A percentile compares a stretch with the other conserved stretches of the same genome.
These are phyloP conservation scores for Calonectria multiphialidica DNA, from an alignment of 2,329 filamentous ascomycete genomes.

Conservation along the genomic window DNA sequence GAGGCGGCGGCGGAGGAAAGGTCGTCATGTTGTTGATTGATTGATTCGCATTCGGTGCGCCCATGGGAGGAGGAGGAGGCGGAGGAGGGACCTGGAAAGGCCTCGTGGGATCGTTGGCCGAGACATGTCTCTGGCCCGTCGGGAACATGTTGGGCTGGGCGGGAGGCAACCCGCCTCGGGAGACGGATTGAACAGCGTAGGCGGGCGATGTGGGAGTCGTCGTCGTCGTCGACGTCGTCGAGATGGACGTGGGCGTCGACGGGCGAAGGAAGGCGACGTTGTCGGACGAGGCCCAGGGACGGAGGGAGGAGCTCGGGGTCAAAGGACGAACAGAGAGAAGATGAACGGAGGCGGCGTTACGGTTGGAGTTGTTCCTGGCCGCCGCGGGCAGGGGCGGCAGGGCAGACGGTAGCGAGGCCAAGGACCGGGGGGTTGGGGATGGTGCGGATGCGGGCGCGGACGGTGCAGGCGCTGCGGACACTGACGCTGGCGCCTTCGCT, in stretches of 20 bases:
- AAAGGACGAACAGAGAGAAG: conserved; percentile 38
- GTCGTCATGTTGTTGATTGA: conserved; percentile 61
- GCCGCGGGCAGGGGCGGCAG: conserved; percentile 29
- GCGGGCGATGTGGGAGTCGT: conserved; percentile 31
- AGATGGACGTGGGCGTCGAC: background rate
- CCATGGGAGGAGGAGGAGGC: conserved; percentile 65
- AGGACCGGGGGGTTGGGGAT: conserved; percentile 34
- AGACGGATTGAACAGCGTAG: conserved; percentile 33
- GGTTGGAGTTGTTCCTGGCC: background rate
- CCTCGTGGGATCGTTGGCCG: conserved; percentile 61
- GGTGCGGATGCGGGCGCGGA: background rate
- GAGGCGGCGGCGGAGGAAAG: conserved; percentile 67
- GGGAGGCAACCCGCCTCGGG: conserved; percentile 44
- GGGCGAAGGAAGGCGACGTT: conserved; percentile 31
- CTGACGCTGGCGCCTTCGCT: conserved; percentile 9
- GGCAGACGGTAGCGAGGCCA: conserved; percentile 37
- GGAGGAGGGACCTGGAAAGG: conserved; percentile 68
- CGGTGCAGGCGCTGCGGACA: conserved; percentile 1
- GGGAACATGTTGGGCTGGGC: conserved; percentile 64
- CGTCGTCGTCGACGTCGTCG: conserved; percentile 31
- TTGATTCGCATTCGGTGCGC: conserved; percentile 57
- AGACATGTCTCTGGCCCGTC: conserved; percentile 62
- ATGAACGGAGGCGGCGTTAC: conserved; percentile 31
- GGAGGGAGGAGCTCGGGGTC: conserved; percentile 33
- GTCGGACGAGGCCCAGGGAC: conserved; percentile 39